Conservation (phyloP, 2,329 filamentous ascomycete genomes). For the Apiospora phragmitis region DNA sequence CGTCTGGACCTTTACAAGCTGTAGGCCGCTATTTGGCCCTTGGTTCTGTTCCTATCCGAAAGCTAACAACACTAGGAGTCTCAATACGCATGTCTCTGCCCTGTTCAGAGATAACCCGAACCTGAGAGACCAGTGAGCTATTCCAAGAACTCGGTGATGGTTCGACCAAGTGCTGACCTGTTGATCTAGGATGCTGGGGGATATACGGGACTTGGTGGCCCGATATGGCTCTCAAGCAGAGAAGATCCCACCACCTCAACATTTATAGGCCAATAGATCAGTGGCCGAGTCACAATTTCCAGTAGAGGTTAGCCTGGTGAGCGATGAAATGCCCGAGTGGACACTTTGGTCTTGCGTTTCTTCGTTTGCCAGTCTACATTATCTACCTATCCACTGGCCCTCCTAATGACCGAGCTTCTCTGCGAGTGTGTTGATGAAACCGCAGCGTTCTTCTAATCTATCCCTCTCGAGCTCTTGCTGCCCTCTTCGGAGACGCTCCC, state of each 20-base stretch:
- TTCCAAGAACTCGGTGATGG: rapidly evolving
- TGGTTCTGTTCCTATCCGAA: not conserved
- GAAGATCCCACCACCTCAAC: not conserved
- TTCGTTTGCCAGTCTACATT: not conserved
- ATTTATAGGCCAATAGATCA: too few relatives aligned
- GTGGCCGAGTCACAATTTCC: too few relatives aligned
- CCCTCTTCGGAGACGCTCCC: constrained; percentile 4
- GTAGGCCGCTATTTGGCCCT: not conserved
- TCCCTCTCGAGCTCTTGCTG: constrained; percentile 19
- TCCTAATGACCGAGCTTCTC: constrained; percentile 20
- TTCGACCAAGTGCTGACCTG: not conserved
- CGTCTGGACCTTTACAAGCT: constrained; percentile 11
- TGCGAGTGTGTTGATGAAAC: constrained; percentile 22
- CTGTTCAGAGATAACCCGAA: not conserved
- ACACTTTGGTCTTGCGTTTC: not conserved
- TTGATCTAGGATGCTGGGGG: not conserved
- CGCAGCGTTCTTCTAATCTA: constrained; percentile 22
- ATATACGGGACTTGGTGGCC: not conserved
- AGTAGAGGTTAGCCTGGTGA: too few relatives aligned
- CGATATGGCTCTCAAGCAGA: not conserved
- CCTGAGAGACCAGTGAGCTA: not conserved
- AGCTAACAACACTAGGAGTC: not conserved
- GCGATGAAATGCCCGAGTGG: too few relatives aligned
- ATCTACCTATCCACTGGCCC: not conserved
- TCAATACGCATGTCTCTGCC: not conserved